Evolutionary conservation across 805 yeast genomes (phyloP).

Genomic region (Metschnikowia reukaufii): DNA sequence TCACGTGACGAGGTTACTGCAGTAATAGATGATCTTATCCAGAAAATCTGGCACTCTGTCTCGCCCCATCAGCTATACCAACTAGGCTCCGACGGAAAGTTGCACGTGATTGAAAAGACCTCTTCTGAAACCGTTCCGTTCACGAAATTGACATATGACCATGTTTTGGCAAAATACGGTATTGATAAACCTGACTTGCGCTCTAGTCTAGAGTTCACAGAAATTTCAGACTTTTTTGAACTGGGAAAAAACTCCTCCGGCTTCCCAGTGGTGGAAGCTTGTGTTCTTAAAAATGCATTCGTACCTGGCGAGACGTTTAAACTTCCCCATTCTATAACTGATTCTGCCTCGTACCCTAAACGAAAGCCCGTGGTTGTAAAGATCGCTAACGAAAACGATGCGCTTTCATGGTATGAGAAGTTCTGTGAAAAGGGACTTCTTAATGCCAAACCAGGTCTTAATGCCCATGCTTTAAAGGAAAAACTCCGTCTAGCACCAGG

Average conservation of each 20-base stretch:
- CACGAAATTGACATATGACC: slow-evolving; percentile 56
- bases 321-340: slow-evolving; percentile 40
- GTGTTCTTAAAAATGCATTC: slow-evolving; percentile 57
- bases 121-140: slow-evolving; percentile 9
- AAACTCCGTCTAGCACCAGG: slow-evolving; percentile 54
- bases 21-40: slow-evolving; percentile 60
- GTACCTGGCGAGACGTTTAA: slow-evolving; percentile 24
- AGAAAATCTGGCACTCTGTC: slow-evolving; percentile 53
- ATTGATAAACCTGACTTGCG: slow-evolving; percentile 94
- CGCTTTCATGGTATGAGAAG: slow-evolving; percentile 44
- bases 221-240: slow-evolving; percentile 43
- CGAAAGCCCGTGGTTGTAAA: slow-evolving; percentile 61
- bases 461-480: slow-evolving; percentile 18
- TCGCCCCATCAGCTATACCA: slow-evolving; percentile 40
- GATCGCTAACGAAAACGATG: slow-evolving; percentile 44
- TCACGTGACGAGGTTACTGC: slow-evolving; percentile 62
- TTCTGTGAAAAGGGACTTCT: slow-evolving; percentile 34
- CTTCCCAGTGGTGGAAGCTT: slow-evolving; percentile 74
- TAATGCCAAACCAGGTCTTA: slow-evolving; percentile 15
- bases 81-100: slow-evolving; percentile 30
- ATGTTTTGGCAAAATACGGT: slow-evolving; percentile 75
- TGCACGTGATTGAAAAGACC: slow-evolving; percentile 22
- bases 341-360: slow-evolving; percentile 46
- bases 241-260: slow-evolving; percentile 31
- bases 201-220: slow-evolving; percentile 50